Evolutionary conservation across 495 filamentous ascomycete species (phyloP).

Genomic region (Penicillium dipodomyicola): DNA sequence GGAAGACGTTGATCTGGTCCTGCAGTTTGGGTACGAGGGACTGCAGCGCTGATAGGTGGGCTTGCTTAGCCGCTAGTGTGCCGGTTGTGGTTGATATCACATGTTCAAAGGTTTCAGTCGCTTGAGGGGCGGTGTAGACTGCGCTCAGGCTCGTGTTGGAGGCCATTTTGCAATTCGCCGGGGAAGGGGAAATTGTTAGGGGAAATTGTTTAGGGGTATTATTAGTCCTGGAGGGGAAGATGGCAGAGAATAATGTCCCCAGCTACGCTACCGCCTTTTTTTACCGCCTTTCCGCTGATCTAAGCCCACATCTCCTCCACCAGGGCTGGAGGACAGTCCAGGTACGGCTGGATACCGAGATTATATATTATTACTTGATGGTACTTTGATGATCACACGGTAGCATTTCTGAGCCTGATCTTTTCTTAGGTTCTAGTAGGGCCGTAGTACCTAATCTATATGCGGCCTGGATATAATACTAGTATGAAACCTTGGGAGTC

Average conservation of each 20-base stretch:
- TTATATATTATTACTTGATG: neutral
- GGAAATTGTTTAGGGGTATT: no score
- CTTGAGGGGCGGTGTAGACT: conserved; percentile 56
- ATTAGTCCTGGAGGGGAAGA: neutral
- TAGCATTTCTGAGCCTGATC: neutral
- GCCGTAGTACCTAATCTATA: neutral
- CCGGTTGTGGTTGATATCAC: conserved; percentile 37
- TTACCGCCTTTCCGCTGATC: conserved; percentile 1
- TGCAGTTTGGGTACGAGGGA: conserved; percentile 60
- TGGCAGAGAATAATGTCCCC: neutral
- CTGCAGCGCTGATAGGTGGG: conserved; percentile 68
- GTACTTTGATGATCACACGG: neutral
- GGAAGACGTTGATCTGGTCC: conserved; percentile 71
- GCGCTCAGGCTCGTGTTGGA: conserved; percentile 42
- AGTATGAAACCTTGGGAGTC: neutral
- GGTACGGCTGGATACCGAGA: neutral
- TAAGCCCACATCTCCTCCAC: no score
- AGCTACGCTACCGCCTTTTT: conserved; percentile 2
- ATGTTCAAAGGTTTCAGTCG: conserved; percentile 43
- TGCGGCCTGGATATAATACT: neutral
- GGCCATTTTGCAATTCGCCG: conserved; percentile 1
- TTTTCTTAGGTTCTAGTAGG: neutral
- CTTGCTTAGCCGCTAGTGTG: conserved; percentile 51
- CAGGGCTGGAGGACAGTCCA: no score
- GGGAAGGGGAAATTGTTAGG: neutral